Conservation (phyloP, 1,284 basidiomycete species). For the Agroathelia rolfsii region DNA sequence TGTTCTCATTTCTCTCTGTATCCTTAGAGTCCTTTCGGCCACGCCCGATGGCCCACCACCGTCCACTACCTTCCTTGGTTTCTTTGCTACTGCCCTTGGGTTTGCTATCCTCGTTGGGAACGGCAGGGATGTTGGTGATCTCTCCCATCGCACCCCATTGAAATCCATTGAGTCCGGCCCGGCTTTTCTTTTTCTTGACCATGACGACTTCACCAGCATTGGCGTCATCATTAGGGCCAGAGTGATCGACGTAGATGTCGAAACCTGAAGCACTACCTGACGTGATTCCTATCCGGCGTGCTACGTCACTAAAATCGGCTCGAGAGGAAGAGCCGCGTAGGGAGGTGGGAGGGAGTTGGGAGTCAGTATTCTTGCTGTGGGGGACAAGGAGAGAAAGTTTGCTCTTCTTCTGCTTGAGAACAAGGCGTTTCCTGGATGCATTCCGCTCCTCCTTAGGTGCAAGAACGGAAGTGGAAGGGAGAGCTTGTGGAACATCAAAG, state of each 20-base stretch:
- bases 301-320: no score
- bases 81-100: conserved; percentile 15
- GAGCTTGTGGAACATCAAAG: no score
- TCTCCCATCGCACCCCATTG: conserved; percentile 48
- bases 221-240: conserved; percentile 48
- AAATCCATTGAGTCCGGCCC: conserved; percentile 52
- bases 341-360: no score
- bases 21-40: conserved; percentile 60
- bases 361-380: no score
- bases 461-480: no score
- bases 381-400: no score
- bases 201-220: conserved; percentile 62
- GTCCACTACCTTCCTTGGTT: conserved; percentile 14
- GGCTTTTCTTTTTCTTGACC: conserved; percentile 71
- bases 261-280: conserved; percentile 38
- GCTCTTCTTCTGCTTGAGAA: no score
- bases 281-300: no score
- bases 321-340: no score
- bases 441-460: no score
- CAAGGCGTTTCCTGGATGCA: no score
- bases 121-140: conserved; percentile 45
- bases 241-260: conserved; percentile 70
- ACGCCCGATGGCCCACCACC: conserved; percentile 70
- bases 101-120: conserved; percentile 17
- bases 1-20: conserved; percentile 29